These are phyloP conservation scores for Xylaria castorea DNA, from an alignment of 495 filamentous ascomycete species.

Conservation along the genomic window DNA sequence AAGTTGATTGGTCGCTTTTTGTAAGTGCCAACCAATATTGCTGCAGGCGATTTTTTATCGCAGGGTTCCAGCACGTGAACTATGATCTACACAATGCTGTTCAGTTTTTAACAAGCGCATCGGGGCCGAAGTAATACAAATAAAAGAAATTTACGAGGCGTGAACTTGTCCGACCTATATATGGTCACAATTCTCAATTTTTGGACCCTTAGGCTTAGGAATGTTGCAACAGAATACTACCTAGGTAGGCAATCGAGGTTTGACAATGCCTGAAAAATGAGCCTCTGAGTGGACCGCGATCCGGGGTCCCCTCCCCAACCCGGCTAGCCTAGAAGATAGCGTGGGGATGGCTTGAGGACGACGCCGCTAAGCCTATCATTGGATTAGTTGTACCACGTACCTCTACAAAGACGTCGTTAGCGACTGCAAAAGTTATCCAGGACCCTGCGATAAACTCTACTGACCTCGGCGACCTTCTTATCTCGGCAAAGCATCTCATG, in stretches of 20 bases:
- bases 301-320: background rate
- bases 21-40: background rate
- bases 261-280: background rate
- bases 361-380: background rate
- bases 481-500: constrained; percentile 24
- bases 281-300: background rate
- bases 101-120: background rate
- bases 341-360: background rate
- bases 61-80: background rate
- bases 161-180: background rate
- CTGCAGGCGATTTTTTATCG: background rate
- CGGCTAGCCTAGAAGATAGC: background rate
- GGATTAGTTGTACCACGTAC: background rate
- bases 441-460: constrained; percentile 2
- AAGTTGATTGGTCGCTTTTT: background rate
- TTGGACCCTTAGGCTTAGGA: background rate
- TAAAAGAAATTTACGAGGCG: background rate
- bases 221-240: background rate
- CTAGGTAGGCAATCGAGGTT: background rate
- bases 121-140: background rate
- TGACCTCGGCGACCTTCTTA: constrained; percentile 14
- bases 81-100: background rate
- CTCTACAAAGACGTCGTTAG: background rate
- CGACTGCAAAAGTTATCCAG: background rate
- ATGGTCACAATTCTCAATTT: background rate